Evolutionary conservation across 2,329 filamentous ascomycete genomes (phyloP), one percentile per base, ranked within the genome.

Genomic region (Sporothrix pseudoabietina): DNA sequence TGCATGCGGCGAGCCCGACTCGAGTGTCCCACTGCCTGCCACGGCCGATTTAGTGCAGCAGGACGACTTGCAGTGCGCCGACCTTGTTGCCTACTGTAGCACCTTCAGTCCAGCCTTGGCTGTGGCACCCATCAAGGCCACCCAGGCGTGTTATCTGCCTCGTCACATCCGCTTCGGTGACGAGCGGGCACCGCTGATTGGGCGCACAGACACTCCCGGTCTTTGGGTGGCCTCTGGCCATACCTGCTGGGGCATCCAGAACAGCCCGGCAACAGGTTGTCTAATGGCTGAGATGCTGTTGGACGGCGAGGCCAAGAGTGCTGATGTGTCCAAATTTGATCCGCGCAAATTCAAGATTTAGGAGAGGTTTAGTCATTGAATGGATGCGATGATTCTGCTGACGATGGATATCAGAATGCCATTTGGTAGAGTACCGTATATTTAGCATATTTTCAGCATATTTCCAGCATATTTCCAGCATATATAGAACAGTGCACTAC

Each of bases 221-320:
- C 78, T 98, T 59, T 91, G 92, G 80, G 85, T 98, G 74, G 96
- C 96, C 0, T 88, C 93, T 0, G 96, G 96, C 0, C 96, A 99
- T 84, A 97, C 94, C 1, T 98, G 95, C 83, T 99, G 96, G 96
- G 96, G 96, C 0, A 97, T 99, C 30, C 95, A 98, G 83, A 98
- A 99, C 83, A 94, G 90, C 0, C 94, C 95, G 0, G 96, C 87
- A 1, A 98, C 95, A 8, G 93, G 93, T 4, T 93, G 91, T 82
- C 81, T 95, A 54, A 91, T 96, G 84, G 91, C 91, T 52, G 92
- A 95, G 81, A 89, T 92, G 81, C 83, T 96, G 1, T 89, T 94
- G 78, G 92, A 94, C 72, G 92, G 92, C 0, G 82, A 84, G 74
- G 88, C 91, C 0, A 90, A 82, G 78, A 94, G 91, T 77, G 91